These are phyloP conservation scores for Aegilops umbellulata DNA, from an alignment of 176 grass and related monocot genomes.

Conservation along the genomic window DNA sequence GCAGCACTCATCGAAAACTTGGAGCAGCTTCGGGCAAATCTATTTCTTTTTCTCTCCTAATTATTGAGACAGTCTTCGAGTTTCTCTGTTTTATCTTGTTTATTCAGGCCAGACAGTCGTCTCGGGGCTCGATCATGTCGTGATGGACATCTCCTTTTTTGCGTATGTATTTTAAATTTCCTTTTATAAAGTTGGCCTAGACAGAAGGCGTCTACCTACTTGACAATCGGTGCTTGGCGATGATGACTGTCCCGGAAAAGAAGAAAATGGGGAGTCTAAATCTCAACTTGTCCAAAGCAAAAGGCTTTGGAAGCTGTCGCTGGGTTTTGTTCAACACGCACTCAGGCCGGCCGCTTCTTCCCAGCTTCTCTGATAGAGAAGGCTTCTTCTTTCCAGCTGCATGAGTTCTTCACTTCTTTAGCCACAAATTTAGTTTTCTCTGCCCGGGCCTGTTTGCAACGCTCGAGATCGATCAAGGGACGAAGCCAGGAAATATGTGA, in stretches of 20 bases:
- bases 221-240: conserved; percentile 21
- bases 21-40: not conserved
- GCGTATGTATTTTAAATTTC: not conserved
- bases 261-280: not conserved
- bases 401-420: not conserved
- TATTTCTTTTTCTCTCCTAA: not conserved
- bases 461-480: too few species aligned
- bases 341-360: not conserved
- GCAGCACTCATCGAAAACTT: conserved; percentile 14
- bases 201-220: conserved; percentile 29
- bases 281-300: not conserved
- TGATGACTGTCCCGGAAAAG: conserved; percentile 29
- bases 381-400: not conserved
- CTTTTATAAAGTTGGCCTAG: conserved; percentile 1
- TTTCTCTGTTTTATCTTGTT: not conserved
- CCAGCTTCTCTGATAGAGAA: not conserved
- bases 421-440: too few species aligned
- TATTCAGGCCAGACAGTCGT: not conserved
- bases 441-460: too few species aligned
- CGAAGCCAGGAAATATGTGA: too few species aligned
- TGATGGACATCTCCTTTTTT: not conserved
- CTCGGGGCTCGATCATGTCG: not conserved
- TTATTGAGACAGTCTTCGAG: not conserved
- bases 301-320: not conserved
- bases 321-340: not conserved